Conservation (phyloP, 148 eudicot genomes). For the Silene conica region DNA sequence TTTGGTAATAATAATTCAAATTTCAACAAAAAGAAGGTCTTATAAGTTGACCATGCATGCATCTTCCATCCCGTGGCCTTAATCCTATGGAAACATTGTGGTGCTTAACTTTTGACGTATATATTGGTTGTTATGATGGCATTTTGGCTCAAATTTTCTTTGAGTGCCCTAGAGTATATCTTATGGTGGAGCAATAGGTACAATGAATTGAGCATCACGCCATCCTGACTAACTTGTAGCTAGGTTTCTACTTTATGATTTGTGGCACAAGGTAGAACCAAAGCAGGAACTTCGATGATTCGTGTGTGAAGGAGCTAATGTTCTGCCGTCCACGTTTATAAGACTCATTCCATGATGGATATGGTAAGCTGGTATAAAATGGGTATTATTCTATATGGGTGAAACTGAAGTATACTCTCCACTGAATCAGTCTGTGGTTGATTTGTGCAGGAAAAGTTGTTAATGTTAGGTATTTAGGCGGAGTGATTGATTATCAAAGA, state of each 20-base stretch:
- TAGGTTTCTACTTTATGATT: conserved; percentile 18
- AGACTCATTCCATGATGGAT: conserved; percentile 90
- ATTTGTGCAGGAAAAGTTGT: conserved; percentile 96
- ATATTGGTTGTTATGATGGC: neutral
- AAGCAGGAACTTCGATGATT: conserved; percentile 95
- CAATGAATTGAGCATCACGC: neutral
- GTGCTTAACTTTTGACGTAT: neutral
- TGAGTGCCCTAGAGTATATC: neutral
- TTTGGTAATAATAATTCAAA: too few relatives aligned
- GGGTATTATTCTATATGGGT: conserved; percentile 26
- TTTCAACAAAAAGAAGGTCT: too few relatives aligned
- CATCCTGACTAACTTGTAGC: conserved; percentile 10
- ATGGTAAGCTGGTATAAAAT: conserved; percentile 49
- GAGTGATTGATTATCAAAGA: conserved; percentile 82
- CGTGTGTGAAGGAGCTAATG: conserved; percentile 99
- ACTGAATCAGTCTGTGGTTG: conserved; percentile 35
- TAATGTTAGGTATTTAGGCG: conserved; percentile 82
- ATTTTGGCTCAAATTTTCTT: neutral
- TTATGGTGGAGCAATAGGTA: neutral
- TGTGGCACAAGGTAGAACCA: conserved; percentile 78
- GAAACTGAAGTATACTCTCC: conserved; percentile 27
- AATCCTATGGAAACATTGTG: neutral
- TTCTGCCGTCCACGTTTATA: conserved; percentile 82
- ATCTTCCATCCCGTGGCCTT: neutral
- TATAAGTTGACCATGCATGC: neutral